Evolutionary conservation across 2,329 filamentous ascomycete genomes (phyloP).

Genomic region (Penicillium hordei): DNA sequence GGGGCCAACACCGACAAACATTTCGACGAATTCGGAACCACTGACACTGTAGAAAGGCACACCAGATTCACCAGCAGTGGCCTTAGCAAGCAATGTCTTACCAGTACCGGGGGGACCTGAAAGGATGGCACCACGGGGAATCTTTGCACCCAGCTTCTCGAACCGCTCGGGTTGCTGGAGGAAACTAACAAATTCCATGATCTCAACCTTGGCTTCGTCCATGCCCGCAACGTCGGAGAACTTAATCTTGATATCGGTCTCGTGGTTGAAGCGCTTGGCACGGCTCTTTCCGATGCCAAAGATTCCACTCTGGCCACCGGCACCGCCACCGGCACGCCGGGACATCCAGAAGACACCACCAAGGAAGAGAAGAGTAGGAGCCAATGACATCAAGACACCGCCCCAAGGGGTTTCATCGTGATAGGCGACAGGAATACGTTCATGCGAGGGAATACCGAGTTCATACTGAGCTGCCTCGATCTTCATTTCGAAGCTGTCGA

Average conservation of each 20-base stretch:
- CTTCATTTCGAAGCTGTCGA: slow-evolving; percentile 87
- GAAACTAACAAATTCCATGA: slow-evolving; percentile 99
- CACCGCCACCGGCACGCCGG: slow-evolving; percentile 68
- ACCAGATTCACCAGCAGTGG: slow-evolving; percentile 92
- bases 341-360: slow-evolving; percentile 79
- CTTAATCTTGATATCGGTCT: slow-evolving; percentile 94
- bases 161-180: slow-evolving; percentile 90
- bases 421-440: slow-evolving; percentile 92
- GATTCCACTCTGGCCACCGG: slow-evolving; percentile 69
- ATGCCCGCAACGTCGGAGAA: slow-evolving; percentile 96
- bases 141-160: slow-evolving; percentile 93
- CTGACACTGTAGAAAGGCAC: slow-evolving; percentile 98
- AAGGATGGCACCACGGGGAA: slow-evolving; percentile 92
- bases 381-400: slow-evolving; percentile 75
- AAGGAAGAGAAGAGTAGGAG: slow-evolving; percentile 82
- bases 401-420: slow-evolving; percentile 70
- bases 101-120: slow-evolving; percentile 97
- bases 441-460: slow-evolving; percentile 77
- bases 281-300: slow-evolving; percentile 96
- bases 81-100: slow-evolving; percentile 96
- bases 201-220: slow-evolving; percentile 97
- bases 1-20: slow-evolving; percentile 98
- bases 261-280: slow-evolving; percentile 96
- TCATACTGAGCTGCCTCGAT: slow-evolving; percentile 86
- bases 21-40: slow-evolving; percentile 98